These are phyloP conservation scores for Lycium ferocissimum DNA, from an alignment of 257 asterid genomes.

Conservation along the genomic window DNA sequence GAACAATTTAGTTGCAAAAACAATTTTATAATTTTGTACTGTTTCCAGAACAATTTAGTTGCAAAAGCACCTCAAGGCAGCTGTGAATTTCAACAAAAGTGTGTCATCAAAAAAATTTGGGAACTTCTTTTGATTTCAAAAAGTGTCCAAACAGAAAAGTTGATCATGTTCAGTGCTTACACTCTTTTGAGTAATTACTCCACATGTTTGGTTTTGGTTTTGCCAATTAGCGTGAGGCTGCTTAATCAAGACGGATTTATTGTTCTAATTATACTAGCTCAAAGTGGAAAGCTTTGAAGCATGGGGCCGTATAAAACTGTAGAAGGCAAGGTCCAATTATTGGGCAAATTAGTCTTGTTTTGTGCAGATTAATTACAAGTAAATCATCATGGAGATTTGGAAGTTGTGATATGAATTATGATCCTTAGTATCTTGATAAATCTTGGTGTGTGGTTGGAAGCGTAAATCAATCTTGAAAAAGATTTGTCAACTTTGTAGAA, in stretches of 20 bases:
- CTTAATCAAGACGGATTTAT: not conserved
- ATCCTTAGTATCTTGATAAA: not conserved
- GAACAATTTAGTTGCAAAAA: too few species aligned
- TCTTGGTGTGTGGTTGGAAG: not conserved
- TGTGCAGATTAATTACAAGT: conserved; percentile 11
- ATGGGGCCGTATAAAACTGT: not conserved
- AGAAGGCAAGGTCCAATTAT: not conserved
- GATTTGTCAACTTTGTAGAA: not conserved
- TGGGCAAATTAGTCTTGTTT: not conserved
- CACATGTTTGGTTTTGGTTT: too few species aligned
- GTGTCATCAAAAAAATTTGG: too few species aligned
- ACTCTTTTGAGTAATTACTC: too few species aligned
- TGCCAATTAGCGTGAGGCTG: too few species aligned
- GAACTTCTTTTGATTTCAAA: too few species aligned
- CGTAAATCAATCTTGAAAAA: not conserved
- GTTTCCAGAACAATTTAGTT: too few species aligned
- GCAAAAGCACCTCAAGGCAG: too few species aligned
- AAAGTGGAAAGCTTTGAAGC: not conserved
- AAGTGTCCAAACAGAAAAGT: too few species aligned
- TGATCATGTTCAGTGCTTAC: too few species aligned
- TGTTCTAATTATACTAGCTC: not conserved
- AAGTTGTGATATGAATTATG: not conserved
- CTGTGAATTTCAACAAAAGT: too few species aligned
- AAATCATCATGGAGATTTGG: conserved; percentile 8
- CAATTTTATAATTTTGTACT: too few species aligned